Conservation (phyloP, 148 eudicot species). For the Vaccinium vitisidaea region DNA sequence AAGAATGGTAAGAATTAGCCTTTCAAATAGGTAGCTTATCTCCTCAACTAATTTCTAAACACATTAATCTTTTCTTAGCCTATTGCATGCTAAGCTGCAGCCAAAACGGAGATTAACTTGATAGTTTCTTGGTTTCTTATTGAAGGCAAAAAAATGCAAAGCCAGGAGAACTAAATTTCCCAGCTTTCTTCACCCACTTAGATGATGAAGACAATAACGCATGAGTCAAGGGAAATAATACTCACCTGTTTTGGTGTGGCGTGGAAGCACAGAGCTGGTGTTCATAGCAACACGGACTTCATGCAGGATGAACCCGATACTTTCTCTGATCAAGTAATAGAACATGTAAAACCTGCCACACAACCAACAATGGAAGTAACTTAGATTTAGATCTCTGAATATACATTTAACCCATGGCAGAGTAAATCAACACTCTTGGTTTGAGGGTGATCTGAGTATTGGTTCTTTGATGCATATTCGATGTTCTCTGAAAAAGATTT, state of each 20-base stretch:
- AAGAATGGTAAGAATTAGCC: slow-evolving; percentile 39
- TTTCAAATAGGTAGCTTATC: neutral
- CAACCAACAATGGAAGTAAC: neutral
- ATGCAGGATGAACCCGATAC: neutral
- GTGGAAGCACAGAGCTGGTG: neutral
- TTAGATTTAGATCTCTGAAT: neutral
- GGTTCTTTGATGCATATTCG: neutral
- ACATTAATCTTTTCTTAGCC: neutral
- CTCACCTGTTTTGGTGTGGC: neutral
- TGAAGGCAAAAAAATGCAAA: slow-evolving; percentile 51
- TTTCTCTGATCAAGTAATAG: neutral
- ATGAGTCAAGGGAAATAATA: neutral
- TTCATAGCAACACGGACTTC: neutral
- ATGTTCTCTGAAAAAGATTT: neutral
- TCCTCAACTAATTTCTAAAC: neutral
- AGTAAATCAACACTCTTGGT: neutral
- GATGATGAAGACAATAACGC: slow-evolving; percentile 16
- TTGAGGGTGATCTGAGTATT: neutral
- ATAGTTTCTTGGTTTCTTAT: neutral
- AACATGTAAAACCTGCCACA: neutral
- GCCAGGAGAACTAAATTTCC: slow-evolving; percentile 48
- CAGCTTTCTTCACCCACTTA: slow-evolving; percentile 53
- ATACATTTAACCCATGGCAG: neutral
- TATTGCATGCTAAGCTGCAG: neutral
- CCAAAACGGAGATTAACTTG: neutral